A percentile compares a stretch with the other conserved stretches of the same genome.
These are phyloP conservation scores for Scheffersomyces lignicola DNA, from an alignment of 1,139 yeast species.

Conservation along the genomic window DNA sequence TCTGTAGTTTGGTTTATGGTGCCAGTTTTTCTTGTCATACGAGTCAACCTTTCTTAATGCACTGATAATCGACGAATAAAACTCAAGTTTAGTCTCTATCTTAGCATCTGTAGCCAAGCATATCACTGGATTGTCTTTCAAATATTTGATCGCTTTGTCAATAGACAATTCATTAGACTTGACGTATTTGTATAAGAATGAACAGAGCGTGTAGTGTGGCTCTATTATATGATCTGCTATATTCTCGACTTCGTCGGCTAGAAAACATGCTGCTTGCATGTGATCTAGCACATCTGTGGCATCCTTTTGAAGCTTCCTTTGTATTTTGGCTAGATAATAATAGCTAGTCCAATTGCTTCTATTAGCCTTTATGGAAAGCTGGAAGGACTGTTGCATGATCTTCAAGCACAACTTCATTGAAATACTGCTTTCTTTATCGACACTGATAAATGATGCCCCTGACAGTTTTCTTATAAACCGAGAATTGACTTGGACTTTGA, in stretches of 20 bases:
- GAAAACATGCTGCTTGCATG: conserved; percentile 31
- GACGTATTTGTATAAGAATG: conserved; percentile 59
- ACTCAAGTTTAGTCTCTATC: conserved; percentile 22
- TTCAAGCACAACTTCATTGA: conserved; percentile 29
- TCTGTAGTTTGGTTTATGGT: conserved; percentile 78
- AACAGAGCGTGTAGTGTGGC: conserved; percentile 68
- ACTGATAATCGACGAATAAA: conserved; percentile 23
- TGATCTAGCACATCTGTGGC: conserved; percentile 35
- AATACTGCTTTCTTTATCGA: conserved; percentile 23
- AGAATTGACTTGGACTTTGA: conserved; percentile 40
- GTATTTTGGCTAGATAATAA: conserved; percentile 61
- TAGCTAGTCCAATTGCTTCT: conserved; percentile 62
- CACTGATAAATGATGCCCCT: conserved; percentile 25
- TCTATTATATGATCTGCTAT: conserved; percentile 61
- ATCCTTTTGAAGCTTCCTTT: conserved; percentile 44
- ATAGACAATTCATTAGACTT: conserved; percentile 31
- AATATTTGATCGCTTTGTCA: conserved; percentile 33
- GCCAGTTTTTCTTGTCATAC: conserved; percentile 86
- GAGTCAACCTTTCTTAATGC: conserved; percentile 40
- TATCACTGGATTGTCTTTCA: conserved; percentile 37
- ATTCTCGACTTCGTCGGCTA: conserved; percentile 29
- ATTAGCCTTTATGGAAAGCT: conserved; percentile 42
- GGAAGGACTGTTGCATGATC: conserved; percentile 40
- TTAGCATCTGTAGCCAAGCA: conserved; percentile 12
- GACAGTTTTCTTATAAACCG: conserved; percentile 27